These are phyloP conservation scores for Eruca vesicaria DNA, from an alignment of 441 rosid genomes.

Conservation along the genomic window DNA sequence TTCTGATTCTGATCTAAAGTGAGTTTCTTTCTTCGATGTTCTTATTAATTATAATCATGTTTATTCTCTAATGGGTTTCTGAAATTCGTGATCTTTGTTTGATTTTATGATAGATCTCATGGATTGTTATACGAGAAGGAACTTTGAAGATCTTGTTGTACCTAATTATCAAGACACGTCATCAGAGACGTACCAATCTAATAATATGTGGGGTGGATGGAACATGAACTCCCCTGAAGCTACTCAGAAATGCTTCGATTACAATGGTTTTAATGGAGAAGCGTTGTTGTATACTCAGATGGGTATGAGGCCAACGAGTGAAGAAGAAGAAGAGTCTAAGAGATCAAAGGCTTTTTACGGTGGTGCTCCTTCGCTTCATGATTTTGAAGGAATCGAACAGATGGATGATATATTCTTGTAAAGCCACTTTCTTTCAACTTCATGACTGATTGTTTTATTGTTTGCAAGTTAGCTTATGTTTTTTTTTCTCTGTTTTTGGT, in stretches of 20 bases:
- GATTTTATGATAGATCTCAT: constrained; percentile 33
- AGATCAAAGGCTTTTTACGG: constrained; percentile 27
- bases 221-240: constrained; percentile 36
- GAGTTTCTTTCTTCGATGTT: background rate
- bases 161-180: constrained; percentile 53
- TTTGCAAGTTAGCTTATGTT: constrained; percentile 11
- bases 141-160: constrained; percentile 51
- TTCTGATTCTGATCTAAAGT: constrained; percentile 15
- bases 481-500: constrained; percentile 18
- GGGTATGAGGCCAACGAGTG: constrained; percentile 27
- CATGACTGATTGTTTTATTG: background rate
- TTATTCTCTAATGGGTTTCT: constrained; percentile 4
- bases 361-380: constrained; percentile 38
- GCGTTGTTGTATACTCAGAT: constrained; percentile 26
- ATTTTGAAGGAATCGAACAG: constrained; percentile 52
- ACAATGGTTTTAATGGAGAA: constrained; percentile 27
- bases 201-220: constrained; percentile 68
- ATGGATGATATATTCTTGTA: constrained; percentile 75
- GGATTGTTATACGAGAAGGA: constrained; percentile 55
- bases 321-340: constrained; percentile 36
- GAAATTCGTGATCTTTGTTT: constrained; percentile 1
- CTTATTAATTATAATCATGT: background rate
- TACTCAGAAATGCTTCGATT: constrained; percentile 40
- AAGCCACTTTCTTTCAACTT: constrained; percentile 25
- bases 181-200: constrained; percentile 34